phyloP scores from a whole-genome alignment of 225 moss, liverwort and hornwort species.

The Bryum argenteum region DNA sequence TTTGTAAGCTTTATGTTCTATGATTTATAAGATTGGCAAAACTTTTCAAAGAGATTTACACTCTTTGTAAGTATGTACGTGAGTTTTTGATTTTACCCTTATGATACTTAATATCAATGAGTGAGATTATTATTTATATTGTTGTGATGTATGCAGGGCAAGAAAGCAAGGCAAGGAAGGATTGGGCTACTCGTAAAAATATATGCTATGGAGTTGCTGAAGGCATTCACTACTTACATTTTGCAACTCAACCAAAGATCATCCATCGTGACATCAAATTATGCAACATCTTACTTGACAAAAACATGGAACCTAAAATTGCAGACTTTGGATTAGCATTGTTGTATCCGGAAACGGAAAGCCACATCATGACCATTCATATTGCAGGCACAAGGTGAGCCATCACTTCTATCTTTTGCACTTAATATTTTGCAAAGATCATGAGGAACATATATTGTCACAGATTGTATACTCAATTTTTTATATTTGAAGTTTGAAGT shows the following conservation, averaged over 20 bases:
- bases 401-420: too few relatives aligned
- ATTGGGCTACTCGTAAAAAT: neutral
- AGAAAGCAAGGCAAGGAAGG: neutral
- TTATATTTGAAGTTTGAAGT: too few relatives aligned
- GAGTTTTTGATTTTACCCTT: too few relatives aligned
- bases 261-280: slow-evolving; percentile 15
- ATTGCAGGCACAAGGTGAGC: slow-evolving; percentile 18
- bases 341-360: slow-evolving; percentile 1
- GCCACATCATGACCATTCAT: slow-evolving; percentile 17
- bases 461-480: too few relatives aligned
- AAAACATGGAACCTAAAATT: slow-evolving; percentile 5
- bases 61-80: too few relatives aligned
- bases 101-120: too few relatives aligned
- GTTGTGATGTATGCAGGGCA: neutral
- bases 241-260: neutral
- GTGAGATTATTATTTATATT: neutral
- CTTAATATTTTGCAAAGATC: too few relatives aligned
- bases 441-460: too few relatives aligned
- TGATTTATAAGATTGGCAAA: too few relatives aligned
- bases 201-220: slow-evolving; percentile 14
- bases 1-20: too few relatives aligned
- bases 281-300: slow-evolving; percentile 8
- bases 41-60: too few relatives aligned
- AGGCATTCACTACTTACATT: slow-evolving; percentile 22
- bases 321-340: slow-evolving; percentile 25